These are phyloP conservation scores for Fusarium neocosmosporiellum DNA, from an alignment of 2,329 filamentous ascomycete species.

Conservation along the genomic window DNA sequence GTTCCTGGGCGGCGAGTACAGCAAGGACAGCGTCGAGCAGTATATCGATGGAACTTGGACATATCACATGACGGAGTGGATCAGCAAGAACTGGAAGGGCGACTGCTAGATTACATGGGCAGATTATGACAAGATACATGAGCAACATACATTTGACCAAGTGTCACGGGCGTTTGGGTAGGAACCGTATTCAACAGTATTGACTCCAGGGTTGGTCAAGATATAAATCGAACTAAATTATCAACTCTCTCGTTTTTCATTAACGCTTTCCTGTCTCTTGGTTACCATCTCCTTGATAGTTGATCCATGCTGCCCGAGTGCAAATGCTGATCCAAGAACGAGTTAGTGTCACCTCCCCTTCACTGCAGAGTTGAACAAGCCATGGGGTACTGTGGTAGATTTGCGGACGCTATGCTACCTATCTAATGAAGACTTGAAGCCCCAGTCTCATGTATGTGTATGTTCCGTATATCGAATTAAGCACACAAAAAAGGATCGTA, in stretches of 20 bases:
- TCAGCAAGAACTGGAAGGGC: slow-evolving; percentile 67
- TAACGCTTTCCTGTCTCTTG: not conserved
- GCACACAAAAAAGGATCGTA: slow-evolving; percentile 36
- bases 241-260: not conserved
- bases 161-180: slow-evolving; percentile 19
- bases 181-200: not conserved
- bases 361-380: not conserved
- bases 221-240: slow-evolving; percentile 7
- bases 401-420: slow-evolving; percentile 30
- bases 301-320: not conserved
- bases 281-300: not conserved
- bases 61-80: slow-evolving; percentile 67
- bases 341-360: not conserved
- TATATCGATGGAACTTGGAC: slow-evolving; percentile 69
- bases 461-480: slow-evolving; percentile 20
- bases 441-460: slow-evolving; percentile 19
- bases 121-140: slow-evolving; percentile 1
- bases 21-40: slow-evolving; percentile 57
- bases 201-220: not conserved
- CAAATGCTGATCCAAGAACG: not conserved
- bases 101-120: slow-evolving; percentile 51
- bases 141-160: not conserved
- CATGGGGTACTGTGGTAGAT: slow-evolving; percentile 34
- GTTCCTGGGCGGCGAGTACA: slow-evolving; percentile 65
- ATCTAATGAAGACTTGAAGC: slow-evolving; percentile 29